Conservation (phyloP, 164 flowering plant species). For the Hamamelis virginiana region DNA sequence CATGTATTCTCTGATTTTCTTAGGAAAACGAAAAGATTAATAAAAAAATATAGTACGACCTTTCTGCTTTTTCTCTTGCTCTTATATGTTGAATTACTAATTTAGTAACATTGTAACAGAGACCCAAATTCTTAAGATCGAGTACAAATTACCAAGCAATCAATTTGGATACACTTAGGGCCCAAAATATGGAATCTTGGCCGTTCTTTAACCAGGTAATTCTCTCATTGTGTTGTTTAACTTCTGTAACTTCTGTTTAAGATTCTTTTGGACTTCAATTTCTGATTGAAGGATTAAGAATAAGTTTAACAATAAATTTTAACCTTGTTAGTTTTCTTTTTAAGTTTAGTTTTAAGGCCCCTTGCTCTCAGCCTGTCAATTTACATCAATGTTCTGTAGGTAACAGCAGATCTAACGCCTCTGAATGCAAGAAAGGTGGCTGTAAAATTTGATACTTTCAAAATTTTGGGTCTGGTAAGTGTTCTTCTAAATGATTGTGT, state of each 20-base stretch:
- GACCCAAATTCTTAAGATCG: conserved; percentile 82
- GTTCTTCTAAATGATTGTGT: not conserved
- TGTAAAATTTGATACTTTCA: conserved; percentile 85
- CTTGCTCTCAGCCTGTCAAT: not conserved
- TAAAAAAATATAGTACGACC: not conserved
- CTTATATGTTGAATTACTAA: not conserved
- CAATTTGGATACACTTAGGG: conserved; percentile 75
- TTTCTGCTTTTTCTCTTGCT: conserved; percentile 3
- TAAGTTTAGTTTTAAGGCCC: not conserved
- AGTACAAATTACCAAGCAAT: conserved; percentile 77
- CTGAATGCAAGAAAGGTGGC: conserved; percentile 77
- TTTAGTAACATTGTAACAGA: conserved; percentile 38
- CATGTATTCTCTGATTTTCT: not conserved
- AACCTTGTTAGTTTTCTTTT: not conserved
- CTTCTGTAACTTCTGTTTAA: not conserved
- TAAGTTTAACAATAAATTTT: not conserved
- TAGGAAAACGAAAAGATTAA: not conserved
- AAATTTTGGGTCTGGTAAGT: conserved; percentile 77
- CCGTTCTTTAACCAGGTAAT: conserved; percentile 92
- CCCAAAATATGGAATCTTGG: conserved; percentile 89
- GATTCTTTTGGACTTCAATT: not conserved
- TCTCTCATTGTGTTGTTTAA: not conserved
- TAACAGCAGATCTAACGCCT: conserved; percentile 87
- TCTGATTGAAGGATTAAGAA: not conserved
- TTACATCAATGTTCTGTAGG: conserved; percentile 43